Base-by-base conservation (phyloP, 2,329 filamentous ascomycete genomes). In the Aspergillus neotritici region DNA sequence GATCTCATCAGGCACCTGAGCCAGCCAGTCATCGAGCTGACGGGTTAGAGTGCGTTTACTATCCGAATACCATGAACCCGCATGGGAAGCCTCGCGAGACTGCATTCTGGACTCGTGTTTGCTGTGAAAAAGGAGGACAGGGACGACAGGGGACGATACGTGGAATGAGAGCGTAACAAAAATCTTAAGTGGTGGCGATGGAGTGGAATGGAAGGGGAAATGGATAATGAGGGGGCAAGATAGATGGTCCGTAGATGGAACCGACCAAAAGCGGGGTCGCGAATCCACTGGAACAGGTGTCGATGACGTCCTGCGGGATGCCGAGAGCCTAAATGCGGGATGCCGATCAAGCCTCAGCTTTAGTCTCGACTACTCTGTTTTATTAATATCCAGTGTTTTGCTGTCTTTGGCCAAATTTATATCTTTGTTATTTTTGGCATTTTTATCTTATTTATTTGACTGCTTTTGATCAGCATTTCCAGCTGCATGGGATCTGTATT, bases 41-140 rank as follows among this genome's bases (percentile, higher is more conserved):
- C 62, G 57, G 3, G 77, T 77, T 39, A 97, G 78, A n/a, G 67
- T 65, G 2, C 64, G 61, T 5, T 76, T 69, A 46, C 81, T 74
- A 37, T 75, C 75, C 5, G 82, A 75, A 64, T 98, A 98, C 93
- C 93, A 98, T 13, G 82, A 84, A 31, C 87, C 86, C 15, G 91
- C 89, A 64, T 97, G 93, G 43, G 76, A 80, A 14, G 88, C 83
- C 52, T 72, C 64, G 58, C 83, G 61, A 40, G 65, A 53, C 39
- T 62, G 29, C 69, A 72, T 72, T 32, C 16, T 55, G 45, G 4
- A 15, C 13, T 2, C 9, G 1, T 16, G 33, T 14, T 8, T 16
- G 17, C 41, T 34, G 32, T 35, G 14, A 10, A 25, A 12, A 21
- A 10, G 12, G 34, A 21, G 8, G 12, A 16, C 29, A 17, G n/a